Conservation (phyloP, 2,329 filamentous ascomycete genomes). For the Penicillium sclerotiorum region DNA sequence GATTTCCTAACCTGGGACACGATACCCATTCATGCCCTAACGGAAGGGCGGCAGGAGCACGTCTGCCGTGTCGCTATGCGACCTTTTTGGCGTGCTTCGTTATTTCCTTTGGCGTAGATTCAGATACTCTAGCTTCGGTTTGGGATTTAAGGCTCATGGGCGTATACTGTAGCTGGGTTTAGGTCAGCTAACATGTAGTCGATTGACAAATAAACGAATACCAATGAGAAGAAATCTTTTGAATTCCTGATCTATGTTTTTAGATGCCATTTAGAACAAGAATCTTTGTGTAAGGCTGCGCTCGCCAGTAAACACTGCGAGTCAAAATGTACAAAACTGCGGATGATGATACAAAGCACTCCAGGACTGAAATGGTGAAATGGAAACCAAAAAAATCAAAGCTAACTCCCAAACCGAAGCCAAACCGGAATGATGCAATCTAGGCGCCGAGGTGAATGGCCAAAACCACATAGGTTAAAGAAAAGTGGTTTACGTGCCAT, state of each 20-base stretch:
- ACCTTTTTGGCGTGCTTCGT: too few relatives aligned
- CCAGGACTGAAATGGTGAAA: constrained; percentile 13
- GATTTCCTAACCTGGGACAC: not conserved
- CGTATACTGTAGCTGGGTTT: not conserved
- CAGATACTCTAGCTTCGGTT: constrained; percentile 4
- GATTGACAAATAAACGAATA: not conserved
- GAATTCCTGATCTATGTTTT: not conserved
- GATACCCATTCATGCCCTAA: constrained; percentile 14
- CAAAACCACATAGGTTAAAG: not conserved
- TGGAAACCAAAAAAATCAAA: constrained; percentile 9
- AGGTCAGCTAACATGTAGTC: constrained; percentile 4
- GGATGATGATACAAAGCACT: constrained; percentile 22
- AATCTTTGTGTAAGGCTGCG: too few relatives aligned
- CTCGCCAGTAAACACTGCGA: too few relatives aligned
- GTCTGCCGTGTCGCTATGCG: not conserved
- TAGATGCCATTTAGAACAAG: too few relatives aligned
- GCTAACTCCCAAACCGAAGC: constrained; percentile 14
- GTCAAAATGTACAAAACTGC: constrained; percentile 1
- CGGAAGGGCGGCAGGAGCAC: constrained; percentile 1
- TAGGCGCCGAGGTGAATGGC: constrained; percentile 16
- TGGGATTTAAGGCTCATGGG: constrained; percentile 1
- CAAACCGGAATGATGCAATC: constrained; percentile 22
- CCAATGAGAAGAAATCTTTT: not conserved
- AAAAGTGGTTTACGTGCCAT: constrained; percentile 3
- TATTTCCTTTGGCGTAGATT: constrained; percentile 1